A percentile compares a stretch with the other conserved stretches of the same genome.
Evolutionary conservation across 108 stramenopile species (phyloP).

Genomic region (Fragilariopsis cylindrus): DNA sequence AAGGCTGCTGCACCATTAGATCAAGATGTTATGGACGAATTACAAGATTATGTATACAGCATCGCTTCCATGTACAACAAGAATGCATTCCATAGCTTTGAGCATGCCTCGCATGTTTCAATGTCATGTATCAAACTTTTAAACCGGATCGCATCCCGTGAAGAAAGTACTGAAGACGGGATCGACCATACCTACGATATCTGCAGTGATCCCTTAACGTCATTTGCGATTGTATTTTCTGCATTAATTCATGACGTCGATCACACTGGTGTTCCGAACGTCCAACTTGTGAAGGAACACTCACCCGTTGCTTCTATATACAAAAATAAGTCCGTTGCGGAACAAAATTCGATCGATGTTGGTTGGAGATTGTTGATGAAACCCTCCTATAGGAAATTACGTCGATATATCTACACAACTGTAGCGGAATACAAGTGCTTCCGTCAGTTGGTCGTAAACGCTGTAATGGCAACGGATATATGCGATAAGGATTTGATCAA

Average conservation of each 20-base stretch:
- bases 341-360: constrained; percentile 41
- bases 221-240: constrained; percentile 46
- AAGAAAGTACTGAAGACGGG: neutral
- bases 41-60: constrained; percentile 23
- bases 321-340: constrained; percentile 40
- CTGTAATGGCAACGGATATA: constrained; percentile 55
- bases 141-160: constrained; percentile 16
- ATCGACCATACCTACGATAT: constrained; percentile 35
- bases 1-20: neutral
- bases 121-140: constrained; percentile 29
- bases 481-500: constrained; percentile 36
- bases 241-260: constrained; percentile 51
- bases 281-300: constrained; percentile 41
- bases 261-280: constrained; percentile 48
- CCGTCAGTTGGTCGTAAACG: constrained; percentile 42
- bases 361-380: constrained; percentile 48
- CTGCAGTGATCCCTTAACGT: constrained; percentile 37
- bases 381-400: constrained; percentile 28
- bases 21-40: constrained; percentile 17
- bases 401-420: constrained; percentile 31
- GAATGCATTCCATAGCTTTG: constrained; percentile 32
- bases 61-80: constrained; percentile 23
- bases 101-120: constrained; percentile 34
- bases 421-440: constrained; percentile 30
- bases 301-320: constrained; percentile 29